Percentiles rank a stretch among this genome's conserved stretches.
Evolutionary conservation across 176 grass and related monocot genomes (phyloP).

Genomic region (Avena eriantha): DNA sequence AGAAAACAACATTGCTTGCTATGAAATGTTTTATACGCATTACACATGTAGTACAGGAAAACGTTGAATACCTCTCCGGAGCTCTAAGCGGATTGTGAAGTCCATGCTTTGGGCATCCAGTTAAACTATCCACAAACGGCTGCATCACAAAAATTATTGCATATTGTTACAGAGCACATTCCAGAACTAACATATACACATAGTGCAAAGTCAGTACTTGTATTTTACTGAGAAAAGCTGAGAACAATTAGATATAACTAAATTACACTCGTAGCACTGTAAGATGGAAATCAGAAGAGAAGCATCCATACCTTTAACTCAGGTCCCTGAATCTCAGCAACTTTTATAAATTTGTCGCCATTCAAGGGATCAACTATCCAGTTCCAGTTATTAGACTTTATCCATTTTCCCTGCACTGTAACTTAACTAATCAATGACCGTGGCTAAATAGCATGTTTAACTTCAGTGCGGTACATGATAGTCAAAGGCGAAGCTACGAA

Average conservation of each 20-base stretch:
- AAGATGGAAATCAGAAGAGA: conserved; percentile 9
- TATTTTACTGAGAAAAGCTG: not conserved
- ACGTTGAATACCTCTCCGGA: conserved; percentile 73
- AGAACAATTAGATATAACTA: not conserved
- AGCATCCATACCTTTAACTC: conserved; percentile 72
- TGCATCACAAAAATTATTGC: conserved; percentile 17
- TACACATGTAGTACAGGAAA: conserved; percentile 9
- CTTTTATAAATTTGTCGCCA: conserved; percentile 84
- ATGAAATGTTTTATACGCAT: not conserved
- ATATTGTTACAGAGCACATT: not conserved
- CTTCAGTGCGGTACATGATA: not conserved
- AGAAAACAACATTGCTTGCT: not conserved
- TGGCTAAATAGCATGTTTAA: not conserved
- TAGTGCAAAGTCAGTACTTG: not conserved
- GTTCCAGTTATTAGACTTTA: conserved; percentile 61
- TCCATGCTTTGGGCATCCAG: conserved; percentile 87
- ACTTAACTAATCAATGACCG: conserved; percentile 21
- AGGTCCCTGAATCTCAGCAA: conserved; percentile 74
- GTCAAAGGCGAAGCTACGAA: not conserved
- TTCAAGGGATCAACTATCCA: conserved; percentile 90
- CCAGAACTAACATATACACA: not conserved
- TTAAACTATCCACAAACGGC: conserved; percentile 89
- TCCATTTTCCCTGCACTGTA: conserved; percentile 95
- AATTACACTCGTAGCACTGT: not conserved
- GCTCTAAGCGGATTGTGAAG: conserved; percentile 92